Percentiles rank a stretch among this genome's conserved stretches.
Evolutionary conservation across 2,329 filamentous ascomycete genomes (phyloP).

Genomic region (Alternaria sp.): DNA sequence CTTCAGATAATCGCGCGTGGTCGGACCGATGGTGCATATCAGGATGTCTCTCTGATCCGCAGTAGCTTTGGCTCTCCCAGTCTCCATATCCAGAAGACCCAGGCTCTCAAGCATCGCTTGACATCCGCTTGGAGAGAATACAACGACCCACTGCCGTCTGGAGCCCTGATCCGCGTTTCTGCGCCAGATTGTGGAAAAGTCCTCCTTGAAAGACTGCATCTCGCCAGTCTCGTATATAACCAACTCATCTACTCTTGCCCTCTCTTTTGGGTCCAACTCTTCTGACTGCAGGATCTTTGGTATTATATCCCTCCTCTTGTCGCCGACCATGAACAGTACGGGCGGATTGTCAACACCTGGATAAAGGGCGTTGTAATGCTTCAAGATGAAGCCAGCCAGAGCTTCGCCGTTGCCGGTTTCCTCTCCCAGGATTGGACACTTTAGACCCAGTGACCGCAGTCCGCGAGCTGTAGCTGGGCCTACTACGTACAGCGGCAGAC

Average conservation of each 20-base stretch:
- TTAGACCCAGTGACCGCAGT: constrained; percentile 60
- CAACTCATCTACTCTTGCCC: constrained; percentile 75
- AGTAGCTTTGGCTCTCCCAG: constrained; percentile 41
- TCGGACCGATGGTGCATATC: constrained; percentile 91
- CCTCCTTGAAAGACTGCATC: constrained; percentile 75
- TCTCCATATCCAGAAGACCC: constrained; percentile 51
- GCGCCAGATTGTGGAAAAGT: constrained; percentile 64
- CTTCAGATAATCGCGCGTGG: constrained; percentile 77
- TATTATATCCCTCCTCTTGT: constrained; percentile 88
- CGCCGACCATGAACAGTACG: constrained; percentile 86
- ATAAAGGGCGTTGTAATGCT: constrained; percentile 68
- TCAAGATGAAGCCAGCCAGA: constrained; percentile 77
- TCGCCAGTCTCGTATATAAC: constrained; percentile 88
- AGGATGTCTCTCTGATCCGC: constrained; percentile 57
- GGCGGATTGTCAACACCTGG: constrained; percentile 58
- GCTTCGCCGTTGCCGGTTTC: constrained; percentile 85
- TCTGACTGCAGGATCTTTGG: constrained; percentile 75
- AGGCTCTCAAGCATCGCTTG: constrained; percentile 65
- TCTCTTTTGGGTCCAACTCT: constrained; percentile 54
- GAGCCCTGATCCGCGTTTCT: constrained; percentile 49
- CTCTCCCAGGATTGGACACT: constrained; percentile 72
- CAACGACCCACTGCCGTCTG: constrained; percentile 71
- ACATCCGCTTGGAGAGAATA: constrained; percentile 70
- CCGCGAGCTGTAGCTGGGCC: constrained; percentile 81
- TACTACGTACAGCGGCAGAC: constrained; percentile 75